A percentile compares a stretch with the other conserved stretches of the same genome.
Evolutionary conservation across 169 alveolate genomes (phyloP).

Genomic region (Eimeria acervulina): DNA sequence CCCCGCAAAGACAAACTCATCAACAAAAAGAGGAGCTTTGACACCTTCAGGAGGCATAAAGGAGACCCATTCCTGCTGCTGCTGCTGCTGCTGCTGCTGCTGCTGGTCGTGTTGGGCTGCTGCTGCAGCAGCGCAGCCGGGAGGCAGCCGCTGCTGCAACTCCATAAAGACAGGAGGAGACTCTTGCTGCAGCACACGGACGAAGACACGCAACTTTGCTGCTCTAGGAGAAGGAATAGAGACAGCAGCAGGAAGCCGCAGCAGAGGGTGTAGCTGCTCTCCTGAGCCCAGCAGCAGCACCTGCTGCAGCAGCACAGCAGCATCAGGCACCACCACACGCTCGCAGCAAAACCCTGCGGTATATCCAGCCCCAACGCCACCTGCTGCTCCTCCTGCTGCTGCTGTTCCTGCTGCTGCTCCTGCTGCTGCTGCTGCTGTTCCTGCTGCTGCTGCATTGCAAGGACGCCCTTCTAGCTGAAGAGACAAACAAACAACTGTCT

Average conservation of each 20-base stretch:
- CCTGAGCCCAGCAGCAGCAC: slow-evolving; percentile 69
- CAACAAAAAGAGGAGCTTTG: not conserved
- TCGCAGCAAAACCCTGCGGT: not conserved
- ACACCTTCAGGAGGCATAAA: slow-evolving; percentile 11
- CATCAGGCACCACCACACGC: slow-evolving; percentile 35
- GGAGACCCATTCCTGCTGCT: slow-evolving; percentile 67
- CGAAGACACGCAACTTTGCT: not conserved
- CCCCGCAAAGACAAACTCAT: not conserved
- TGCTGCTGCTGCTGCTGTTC: not conserved
- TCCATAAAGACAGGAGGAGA: not conserved
- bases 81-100: slow-evolving; percentile 34
- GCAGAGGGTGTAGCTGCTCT: slow-evolving; percentile 29
- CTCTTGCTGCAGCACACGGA: not conserved
- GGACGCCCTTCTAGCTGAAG: not conserved
- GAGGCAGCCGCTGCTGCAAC: not conserved
- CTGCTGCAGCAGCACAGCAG: slow-evolving; percentile 31
- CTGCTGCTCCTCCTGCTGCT: not conserved
- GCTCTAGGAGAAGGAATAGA: slow-evolving; percentile 15
- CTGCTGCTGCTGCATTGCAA: not conserved
- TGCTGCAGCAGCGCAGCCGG: slow-evolving; percentile 20
- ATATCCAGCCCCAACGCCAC: too few species aligned
- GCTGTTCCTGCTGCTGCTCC: not conserved
- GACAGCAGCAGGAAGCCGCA: not conserved
- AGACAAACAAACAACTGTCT: not conserved
- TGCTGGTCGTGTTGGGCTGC: not conserved